A percentile compares a stretch with the other conserved stretches of the same genome.
phyloP scores from a whole-genome alignment of 1,139 yeast genomes.

The Suhomyces taliae region DNA sequence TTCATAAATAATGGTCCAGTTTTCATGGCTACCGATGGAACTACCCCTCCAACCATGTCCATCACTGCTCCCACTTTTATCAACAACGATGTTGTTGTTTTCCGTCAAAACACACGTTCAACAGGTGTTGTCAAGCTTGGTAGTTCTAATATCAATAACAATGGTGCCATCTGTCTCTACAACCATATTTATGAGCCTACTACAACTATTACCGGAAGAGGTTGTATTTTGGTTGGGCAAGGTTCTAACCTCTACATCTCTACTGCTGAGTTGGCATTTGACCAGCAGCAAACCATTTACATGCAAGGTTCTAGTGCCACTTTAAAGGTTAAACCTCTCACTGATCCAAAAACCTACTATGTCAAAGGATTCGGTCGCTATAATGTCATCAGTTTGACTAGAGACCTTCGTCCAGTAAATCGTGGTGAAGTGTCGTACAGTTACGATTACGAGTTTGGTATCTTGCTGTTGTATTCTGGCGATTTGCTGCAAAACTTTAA shows the following conservation, averaged over 20 bases:
- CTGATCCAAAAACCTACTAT: slow-evolving; percentile 20
- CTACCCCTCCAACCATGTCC: slow-evolving; percentile 11
- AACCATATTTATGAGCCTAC: slow-evolving; percentile 13
- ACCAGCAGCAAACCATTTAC: slow-evolving; percentile 14
- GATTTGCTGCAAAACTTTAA: slow-evolving; percentile 12
- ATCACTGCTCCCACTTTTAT: slow-evolving; percentile 13
- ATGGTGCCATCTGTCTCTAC: slow-evolving; percentile 17
- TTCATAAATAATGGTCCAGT: slow-evolving; percentile 15
- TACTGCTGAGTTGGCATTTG: slow-evolving; percentile 9
- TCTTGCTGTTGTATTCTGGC: slow-evolving; percentile 18
- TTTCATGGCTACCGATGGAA: slow-evolving; percentile 13
- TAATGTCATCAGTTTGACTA: slow-evolving; percentile 25
- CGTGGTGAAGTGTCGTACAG: slow-evolving; percentile 2
- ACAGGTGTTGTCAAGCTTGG: slow-evolving; percentile 12
- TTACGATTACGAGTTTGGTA: slow-evolving; percentile 21
- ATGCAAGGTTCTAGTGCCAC: slow-evolving; percentile 12
- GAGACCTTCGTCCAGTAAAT: slow-evolving; percentile 9
- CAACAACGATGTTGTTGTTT: slow-evolving; percentile 15
- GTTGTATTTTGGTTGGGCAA: slow-evolving; percentile 14
- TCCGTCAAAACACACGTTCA: slow-evolving; percentile 12
- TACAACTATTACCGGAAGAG: too few relatives aligned
- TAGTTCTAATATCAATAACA: slow-evolving; percentile 10
- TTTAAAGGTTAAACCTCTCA: slow-evolving; percentile 15
- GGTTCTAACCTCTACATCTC: slow-evolving; percentile 10
- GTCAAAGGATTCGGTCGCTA: slow-evolving; percentile 33